Evolutionary conservation across 108 stramenopile species (phyloP), one percentile per base, ranked within the genome.

Genomic region (Nitzschia sp.): DNA sequence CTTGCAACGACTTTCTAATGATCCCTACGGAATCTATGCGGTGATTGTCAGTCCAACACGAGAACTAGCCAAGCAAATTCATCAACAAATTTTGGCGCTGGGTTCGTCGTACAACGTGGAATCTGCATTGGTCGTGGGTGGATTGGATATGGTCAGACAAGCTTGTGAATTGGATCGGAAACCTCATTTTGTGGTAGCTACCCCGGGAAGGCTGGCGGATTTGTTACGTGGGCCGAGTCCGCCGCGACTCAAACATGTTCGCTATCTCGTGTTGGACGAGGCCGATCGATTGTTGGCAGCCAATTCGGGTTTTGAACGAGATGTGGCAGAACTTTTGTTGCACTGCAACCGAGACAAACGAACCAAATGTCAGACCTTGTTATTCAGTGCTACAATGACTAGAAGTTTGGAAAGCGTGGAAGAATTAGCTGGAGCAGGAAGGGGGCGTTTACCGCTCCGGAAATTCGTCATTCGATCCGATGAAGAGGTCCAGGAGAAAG

Each of bases 371-470:
- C 92, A 97, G 54, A 99, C 98, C n/a, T 68, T 98, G 26, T 73
- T 98, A 33, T 98, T 98, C 74, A 93, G 93, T 71, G 98, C 98
- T 17, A 99, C 98, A 32, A 83, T 98, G 92, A 97, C 98, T 29
- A 59, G 77, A 46, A 87, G 85, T 62, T 74, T 98, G 70, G 76
- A 85, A 54, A 84, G 81, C 64, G 49, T 97, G 57, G 84, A 93
- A 80, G 81, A 84, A 57, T 85, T 91, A 72, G 93, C 91, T 2
- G 90, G 88, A 21, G 86, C 66, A 13, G 93, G 85, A 23, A 58
- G 72, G 42, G 93, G 91, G 19, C 65, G 87, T 38, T 65, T 89
- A 75, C 89, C 86, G 15, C 62, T 89, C 46, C 68, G 64, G 55
- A 94, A 88, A 71, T 86, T 92, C 69, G 80, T 89, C 25, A 75